Evolutionary conservation across 2,329 filamentous ascomycete species (phyloP).

Genomic region (Phaeosphaeria sp.): DNA sequence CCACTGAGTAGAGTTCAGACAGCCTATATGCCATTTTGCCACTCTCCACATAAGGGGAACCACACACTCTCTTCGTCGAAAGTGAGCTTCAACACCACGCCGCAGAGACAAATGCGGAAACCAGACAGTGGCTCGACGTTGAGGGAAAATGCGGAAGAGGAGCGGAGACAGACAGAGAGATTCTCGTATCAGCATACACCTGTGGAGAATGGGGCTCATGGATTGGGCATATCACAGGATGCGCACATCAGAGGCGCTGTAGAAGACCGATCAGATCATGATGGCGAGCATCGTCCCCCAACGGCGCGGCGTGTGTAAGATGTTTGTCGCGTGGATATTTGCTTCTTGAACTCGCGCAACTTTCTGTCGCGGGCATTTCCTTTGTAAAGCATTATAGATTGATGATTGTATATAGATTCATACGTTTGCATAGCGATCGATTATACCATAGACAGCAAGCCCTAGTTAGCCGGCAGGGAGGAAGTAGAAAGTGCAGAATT

Average conservation of each 20-base stretch:
- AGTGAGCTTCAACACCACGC: neutral
- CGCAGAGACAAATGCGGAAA: neutral
- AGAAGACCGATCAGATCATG: neutral
- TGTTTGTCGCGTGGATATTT: neutral
- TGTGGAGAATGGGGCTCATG: neutral
- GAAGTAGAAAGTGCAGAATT: too few relatives aligned
- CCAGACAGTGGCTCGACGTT: neutral
- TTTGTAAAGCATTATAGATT: neutral
- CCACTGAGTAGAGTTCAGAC: conserved; percentile 8
- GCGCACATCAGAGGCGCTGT: neutral
- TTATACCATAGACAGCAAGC: neutral
- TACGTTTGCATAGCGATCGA: neutral
- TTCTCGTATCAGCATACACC: neutral
- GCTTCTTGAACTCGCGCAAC: neutral
- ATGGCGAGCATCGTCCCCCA: neutral
- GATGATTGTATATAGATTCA: neutral
- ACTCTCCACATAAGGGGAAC: conserved; percentile 2
- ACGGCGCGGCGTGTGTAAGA: neutral
- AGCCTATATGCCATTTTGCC: conserved; percentile 10
- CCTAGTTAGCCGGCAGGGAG: too few relatives aligned
- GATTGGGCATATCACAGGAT: neutral
- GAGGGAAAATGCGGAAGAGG: neutral
- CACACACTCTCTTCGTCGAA: neutral
- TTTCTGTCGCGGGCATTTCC: neutral
- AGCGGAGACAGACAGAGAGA: neutral